Evolutionary conservation across 2,329 filamentous ascomycete genomes (phyloP).

Genomic region (Lachnellula cervina): DNA sequence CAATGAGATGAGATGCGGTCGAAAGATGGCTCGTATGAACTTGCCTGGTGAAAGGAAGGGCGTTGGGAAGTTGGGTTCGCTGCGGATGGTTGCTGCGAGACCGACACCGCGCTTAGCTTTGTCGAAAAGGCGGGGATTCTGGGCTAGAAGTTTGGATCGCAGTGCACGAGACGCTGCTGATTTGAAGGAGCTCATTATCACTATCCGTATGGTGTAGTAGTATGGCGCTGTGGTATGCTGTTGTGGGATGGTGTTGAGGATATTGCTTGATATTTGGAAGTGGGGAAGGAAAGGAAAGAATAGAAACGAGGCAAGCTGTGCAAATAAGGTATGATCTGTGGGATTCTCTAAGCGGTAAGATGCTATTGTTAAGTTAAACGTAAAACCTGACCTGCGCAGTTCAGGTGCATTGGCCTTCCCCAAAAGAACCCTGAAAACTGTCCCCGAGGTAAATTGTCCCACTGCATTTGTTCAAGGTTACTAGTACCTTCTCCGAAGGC

Average conservation of each 20-base stretch:
- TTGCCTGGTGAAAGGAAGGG: not conserved
- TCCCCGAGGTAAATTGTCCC: not conserved
- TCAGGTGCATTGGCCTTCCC: not conserved
- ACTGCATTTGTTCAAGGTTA: not conserved
- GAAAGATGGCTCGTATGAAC: not conserved
- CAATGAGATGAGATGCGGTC: not conserved
- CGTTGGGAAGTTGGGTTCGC: not conserved
- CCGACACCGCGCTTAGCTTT: slow-evolving; percentile 10
- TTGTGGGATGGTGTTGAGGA: not conserved
- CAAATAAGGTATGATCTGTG: no score
- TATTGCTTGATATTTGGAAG: not conserved
- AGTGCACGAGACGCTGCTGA: slow-evolving; percentile 9
- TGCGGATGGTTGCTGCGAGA: slow-evolving; percentile 13
- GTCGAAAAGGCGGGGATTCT: slow-evolving; percentile 5
- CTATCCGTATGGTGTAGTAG: not conserved
- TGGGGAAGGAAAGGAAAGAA: not conserved
- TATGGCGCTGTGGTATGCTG: not conserved
- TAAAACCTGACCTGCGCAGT: no score
- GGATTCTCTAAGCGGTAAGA: no score
- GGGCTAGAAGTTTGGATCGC: slow-evolving; percentile 6
- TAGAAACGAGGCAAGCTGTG: no score
- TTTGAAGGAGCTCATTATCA: slow-evolving; percentile 18
- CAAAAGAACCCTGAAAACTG: not conserved
- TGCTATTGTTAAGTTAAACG: no score
- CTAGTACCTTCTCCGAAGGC: no score